These are phyloP conservation scores for Phytopythium oedochilum DNA, from an alignment of 352 stramenopile genomes.

Conservation along the genomic window DNA sequence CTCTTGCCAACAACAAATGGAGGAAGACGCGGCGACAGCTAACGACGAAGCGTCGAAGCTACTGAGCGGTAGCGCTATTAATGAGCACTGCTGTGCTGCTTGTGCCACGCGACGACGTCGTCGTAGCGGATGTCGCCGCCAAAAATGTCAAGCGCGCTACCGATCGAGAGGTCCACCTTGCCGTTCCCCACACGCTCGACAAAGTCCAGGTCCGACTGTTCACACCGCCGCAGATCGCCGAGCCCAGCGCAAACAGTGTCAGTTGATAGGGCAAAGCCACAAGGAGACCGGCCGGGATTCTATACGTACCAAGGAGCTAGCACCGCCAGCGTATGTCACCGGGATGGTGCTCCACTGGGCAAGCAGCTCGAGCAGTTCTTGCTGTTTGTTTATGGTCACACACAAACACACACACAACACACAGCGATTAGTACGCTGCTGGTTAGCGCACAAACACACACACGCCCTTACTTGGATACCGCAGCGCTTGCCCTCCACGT, in stretches of 20 bases:
- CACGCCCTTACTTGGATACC: conserved; percentile 79
- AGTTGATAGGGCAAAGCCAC: neutral
- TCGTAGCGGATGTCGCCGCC: conserved; percentile 92
- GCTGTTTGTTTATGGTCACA: too few species aligned
- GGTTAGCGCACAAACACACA: too few species aligned
- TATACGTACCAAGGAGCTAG: conserved; percentile 72
- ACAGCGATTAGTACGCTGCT: too few species aligned
- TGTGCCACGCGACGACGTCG: conserved; percentile 92
- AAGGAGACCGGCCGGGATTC: neutral
- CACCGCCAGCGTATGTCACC: conserved; percentile 97
- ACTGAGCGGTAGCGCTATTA: neutral
- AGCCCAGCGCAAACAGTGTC: neutral
- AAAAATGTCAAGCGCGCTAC: conserved; percentile 97
- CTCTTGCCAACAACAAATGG: too few species aligned
- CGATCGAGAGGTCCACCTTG: conserved; percentile 97
- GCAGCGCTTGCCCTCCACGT: conserved; percentile 96
- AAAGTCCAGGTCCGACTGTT: conserved; percentile 90
- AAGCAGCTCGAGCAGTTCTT: conserved; percentile 94
- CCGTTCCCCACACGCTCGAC: conserved; percentile 91
- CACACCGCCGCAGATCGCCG: too few species aligned
- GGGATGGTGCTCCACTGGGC: conserved; percentile 90
- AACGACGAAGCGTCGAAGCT: neutral
- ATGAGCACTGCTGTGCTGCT: conserved; percentile 10
- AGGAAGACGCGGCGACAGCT: neutral
- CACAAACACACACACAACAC: neutral